Percentiles rank a stretch among this genome's conserved stretches.
Conservation (phyloP, 768 basidiomycete species). For the Tricholoma matsutake region DNA sequence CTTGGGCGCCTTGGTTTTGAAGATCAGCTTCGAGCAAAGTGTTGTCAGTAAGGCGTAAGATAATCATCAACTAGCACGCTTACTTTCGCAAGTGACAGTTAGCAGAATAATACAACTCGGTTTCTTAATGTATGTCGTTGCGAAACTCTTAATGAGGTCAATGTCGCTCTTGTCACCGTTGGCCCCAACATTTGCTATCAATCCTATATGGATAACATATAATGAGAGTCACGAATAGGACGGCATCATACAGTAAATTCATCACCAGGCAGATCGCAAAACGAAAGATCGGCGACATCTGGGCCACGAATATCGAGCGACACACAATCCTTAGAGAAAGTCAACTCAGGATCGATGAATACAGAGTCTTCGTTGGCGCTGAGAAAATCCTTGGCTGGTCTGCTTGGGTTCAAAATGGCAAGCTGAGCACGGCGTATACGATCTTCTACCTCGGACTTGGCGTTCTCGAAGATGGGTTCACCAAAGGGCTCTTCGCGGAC, state of each 20-base stretch:
- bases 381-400: conserved; percentile 32
- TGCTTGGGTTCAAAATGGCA: conserved; percentile 61
- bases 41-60: not conserved
- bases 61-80: conserved; percentile 13
- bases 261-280: conserved; percentile 59
- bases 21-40: conserved; percentile 55
- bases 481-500: conserved; percentile 45
- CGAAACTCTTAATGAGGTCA: conserved; percentile 55
- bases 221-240: not conserved
- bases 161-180: conserved; percentile 55
- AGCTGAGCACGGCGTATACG: conserved; percentile 63
- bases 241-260: not conserved
- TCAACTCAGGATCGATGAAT: conserved; percentile 14
- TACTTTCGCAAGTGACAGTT: conserved; percentile 65
- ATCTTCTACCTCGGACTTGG: conserved; percentile 51
- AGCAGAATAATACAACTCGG: conserved; percentile 54
- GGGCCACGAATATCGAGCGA: conserved; percentile 57
- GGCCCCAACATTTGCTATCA: conserved; percentile 54
- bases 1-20: conserved; percentile 74
- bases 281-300: conserved; percentile 60
- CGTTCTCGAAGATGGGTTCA: conserved; percentile 44
- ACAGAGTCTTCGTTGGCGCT: conserved; percentile 31
- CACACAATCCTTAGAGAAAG: conserved; percentile 57
- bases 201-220: conserved; percentile 31
- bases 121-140: conserved; percentile 54